Evolutionary conservation across 768 basidiomycete genomes (phyloP), one percentile per base, ranked within the genome.

Genomic region (Termitomyces sp.): DNA sequence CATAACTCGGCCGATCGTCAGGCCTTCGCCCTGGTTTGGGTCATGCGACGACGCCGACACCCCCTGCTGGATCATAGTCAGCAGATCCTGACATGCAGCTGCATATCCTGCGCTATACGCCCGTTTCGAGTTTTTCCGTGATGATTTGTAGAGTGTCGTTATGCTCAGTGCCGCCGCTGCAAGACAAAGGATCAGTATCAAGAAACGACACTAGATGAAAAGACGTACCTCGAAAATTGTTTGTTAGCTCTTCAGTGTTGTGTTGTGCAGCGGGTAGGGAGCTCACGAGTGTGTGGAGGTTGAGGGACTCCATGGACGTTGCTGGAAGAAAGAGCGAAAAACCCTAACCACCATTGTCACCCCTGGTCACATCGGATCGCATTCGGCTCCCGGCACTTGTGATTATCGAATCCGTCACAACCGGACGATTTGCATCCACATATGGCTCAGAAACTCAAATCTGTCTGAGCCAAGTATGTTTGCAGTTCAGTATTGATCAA

Each of bases 41-140:
- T 77, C 79, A 53, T 75, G 73, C 19, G 74, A 72, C n/a, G 75
- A 71, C 22, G 71, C 76, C 40, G 71, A 58, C 21, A 92, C 88
- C 44, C 87, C 87, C 56, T 90, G 86, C 69, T 92, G 89, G 48
- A 93, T 83, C 80, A 91, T 89, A 65, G 78, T 78, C 64, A 92
- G 77, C 37, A 92, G 72, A 71, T 93, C 90, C 64, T 86, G 82
- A 62, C 90, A 90, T 14, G 90, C 90, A 2, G 87, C 71, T 0
- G 84, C 84, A 62, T 93, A 93, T 4, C 90, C 90, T 8, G 85
- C 79, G 63, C 88, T 88, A 71, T 90, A 91, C 0, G 89, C 86
- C 26, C 84, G 78, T 68, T 91, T 90, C 5, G 89, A 87, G 12
- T 85, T 83, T 65, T 84, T 79, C 48, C 86, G 71, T 1, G 90